These are phyloP conservation scores for Pseudogymnoascus sp. DNA, from an alignment of 2,329 filamentous ascomycete species.

Conservation along the genomic window DNA sequence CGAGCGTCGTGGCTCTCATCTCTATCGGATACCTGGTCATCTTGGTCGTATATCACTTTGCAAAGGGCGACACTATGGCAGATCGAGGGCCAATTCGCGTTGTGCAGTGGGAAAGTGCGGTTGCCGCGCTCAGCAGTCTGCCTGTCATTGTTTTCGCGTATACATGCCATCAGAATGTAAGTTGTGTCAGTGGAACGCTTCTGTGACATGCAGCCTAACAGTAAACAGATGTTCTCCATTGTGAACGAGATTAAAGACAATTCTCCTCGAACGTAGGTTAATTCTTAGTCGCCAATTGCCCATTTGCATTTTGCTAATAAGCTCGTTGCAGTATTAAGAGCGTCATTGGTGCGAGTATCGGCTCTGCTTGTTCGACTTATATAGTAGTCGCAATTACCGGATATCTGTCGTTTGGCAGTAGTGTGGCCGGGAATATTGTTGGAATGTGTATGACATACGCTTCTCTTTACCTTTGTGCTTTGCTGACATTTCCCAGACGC, in stretches of 20 bases:
- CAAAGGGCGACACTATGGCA: conserved; percentile 64
- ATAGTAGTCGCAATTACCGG: conserved; percentile 89
- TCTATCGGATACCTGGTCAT: conserved; percentile 93
- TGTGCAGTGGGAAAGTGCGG: conserved; percentile 69
- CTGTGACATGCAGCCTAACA: conserved; percentile 21
- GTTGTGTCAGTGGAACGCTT: conserved; percentile 23
- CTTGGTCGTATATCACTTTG: conserved; percentile 87
- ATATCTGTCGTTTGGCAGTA: conserved; percentile 90
- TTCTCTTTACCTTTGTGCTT: neutral
- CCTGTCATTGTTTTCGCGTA: conserved; percentile 99
- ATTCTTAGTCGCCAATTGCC: neutral
- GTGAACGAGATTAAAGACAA: conserved; percentile 89
- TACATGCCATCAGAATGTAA: conserved; percentile 94
- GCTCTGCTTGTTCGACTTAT: conserved; percentile 79
- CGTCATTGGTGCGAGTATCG: conserved; percentile 78
- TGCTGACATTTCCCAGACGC: conserved; percentile 11
- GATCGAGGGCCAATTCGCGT: conserved; percentile 68
- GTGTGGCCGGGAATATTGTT: conserved; percentile 85
- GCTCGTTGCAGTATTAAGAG: conserved; percentile 54
- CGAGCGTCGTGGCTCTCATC: conserved; percentile 80
- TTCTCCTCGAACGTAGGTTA: conserved; percentile 48
- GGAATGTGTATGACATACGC: conserved; percentile 63
- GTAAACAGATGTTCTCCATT: conserved; percentile 87
- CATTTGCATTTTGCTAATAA: conserved; percentile 1
- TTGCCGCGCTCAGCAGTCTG: conserved; percentile 74